Base-by-base conservation (phyloP, 805 yeast species). In the Wickerhamomyces pijperi region DNA sequence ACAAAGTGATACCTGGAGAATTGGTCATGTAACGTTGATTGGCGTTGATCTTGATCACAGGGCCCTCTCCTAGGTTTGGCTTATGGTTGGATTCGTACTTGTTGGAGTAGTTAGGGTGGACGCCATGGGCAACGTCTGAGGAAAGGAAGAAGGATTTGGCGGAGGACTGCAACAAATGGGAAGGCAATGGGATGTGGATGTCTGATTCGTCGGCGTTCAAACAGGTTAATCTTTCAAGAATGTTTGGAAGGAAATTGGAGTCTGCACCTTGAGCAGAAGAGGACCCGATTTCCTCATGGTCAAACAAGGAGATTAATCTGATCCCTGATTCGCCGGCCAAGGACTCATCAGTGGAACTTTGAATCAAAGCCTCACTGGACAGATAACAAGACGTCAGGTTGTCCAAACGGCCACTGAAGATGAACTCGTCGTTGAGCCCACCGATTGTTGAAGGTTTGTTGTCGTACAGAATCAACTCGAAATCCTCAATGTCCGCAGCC, bases 101-200 rank as follows among this genome's bases (percentile, higher is more conserved):
- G 39, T 70, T 72, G 4, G 74, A 63, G 58, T 90, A 90, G 60
- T 90, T 90, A 42, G 98, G 98, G 59, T 90, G 96, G 31, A 90
- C 82, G 25, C 95, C 97, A 56, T 90, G 98, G 2, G 97, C 95
- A 77, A 87, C 92, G 58, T 90, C 98, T 0, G 95, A 84, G 0
- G 97, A 88, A 35, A 92, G 59, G 49, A 90, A 71, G 59, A 92
- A 88, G 1, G 97, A 86, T 56, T 79, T 80, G 8, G 88, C 70
- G 62, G 78, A 68, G 1, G 81, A 58, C 46, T 78, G 74, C 41
- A 72, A 61, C 43, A 74, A 67, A 33, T 59, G 59, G 0, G 75
- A 61, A 20, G 60, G 59, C 4, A 58, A 45, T 23, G 43, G 49
- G 14, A 60, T 47, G 21, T 37, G 41, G 2, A 51, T 39, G 41